Evolutionary conservation across 352 stramenopile genomes (phyloP), one percentile per base, ranked within the genome.

Genomic region (Phytophthora cajani): DNA sequence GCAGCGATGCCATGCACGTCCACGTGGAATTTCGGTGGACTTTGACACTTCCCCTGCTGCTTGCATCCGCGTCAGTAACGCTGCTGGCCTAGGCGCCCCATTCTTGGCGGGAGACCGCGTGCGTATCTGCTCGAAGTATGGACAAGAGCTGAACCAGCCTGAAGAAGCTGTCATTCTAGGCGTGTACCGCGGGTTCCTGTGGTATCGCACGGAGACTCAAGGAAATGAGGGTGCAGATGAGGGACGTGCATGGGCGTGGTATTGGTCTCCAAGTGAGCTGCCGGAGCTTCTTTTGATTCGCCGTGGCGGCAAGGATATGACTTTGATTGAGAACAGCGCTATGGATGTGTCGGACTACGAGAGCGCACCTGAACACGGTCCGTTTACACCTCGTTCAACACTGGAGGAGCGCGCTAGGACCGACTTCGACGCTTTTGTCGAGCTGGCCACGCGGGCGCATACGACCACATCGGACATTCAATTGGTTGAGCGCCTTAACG

Each of bases 101-200:
- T 90, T 99, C 23, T 79, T 99, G 52, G 82, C 94, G 58, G 97
- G 97, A 33, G 97, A 99, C 77, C 89, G 87, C 56, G 95, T 99
- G 19, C 85, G 90, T 25, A 92, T 99, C 42, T 96, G 91, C 56
- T 92, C 94, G 1, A 98, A 97, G 69, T 94, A 93, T 44, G 97
- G 97, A 16, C 89, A 97, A 46, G 90, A 98, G 76, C 80, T 99
- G 46, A 98, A 99, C 62, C 84, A 99, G 23, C 92, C 96, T 9
- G 97, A 99, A 79, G 96, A 99, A 87, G 97, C 97, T 32, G 80
- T 99, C 44, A 86, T 99, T 59, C 77, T 99, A 21, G 97, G 90
- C 64, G 85, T 94, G 5, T 98, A 98, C 68, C 88, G 97, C 62
- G 89, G 88, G 1, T 89, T 89, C 38, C 69, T 99, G 16, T 99